Base-by-base conservation (phyloP, 495 filamentous ascomycete genomes). In the Viridothelium virens region DNA sequence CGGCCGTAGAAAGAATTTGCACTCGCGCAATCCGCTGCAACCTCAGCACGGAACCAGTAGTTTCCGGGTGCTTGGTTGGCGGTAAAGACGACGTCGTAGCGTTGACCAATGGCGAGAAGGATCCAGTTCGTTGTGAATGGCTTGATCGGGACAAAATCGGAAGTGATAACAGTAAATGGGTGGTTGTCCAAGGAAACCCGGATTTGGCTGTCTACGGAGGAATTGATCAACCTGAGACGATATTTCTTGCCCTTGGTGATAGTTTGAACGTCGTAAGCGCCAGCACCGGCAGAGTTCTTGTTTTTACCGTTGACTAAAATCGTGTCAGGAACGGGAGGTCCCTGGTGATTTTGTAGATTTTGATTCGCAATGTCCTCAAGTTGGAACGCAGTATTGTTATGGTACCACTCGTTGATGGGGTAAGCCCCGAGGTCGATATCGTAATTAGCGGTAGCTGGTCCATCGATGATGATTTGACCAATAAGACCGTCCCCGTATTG, bases 51-150 rank as follows among this genome's bases (percentile, higher is more conserved):
- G 66, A 77, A 72, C 76, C 76, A 78, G 68, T 76, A 78, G 56
- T 73, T 74, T n/a, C 68, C 74, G 36, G 70, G 64, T 12, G 74
- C 62, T 63, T 76, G 75, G 48, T 76, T 74, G 31, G 76, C 73
- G 12, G 64, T 71, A 63, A 78, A 72, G 63, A 78, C 68, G 5
- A 78, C 73, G 37, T 77, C 76, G 72, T 78, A 77, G 2, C 76
- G 73, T 64, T 78, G 74, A 65, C 75, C 74, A 18, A 78, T 75
- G 39, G 65, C 71, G 33, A 77, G 46, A 31, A 72, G 67, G 3
- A 78, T 25, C 59, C 69, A 64, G 41, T 70, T 59, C 4, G 69
- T 70, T 1, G 53, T 69, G 62, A 67, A 71, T 6, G 74, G 67
- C 56, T 71, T 63, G 46, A 78, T 70, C 7, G 76, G 76, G 10